These are phyloP conservation scores for Suillus bovinus DNA, from an alignment of 768 basidiomycete species.

Conservation along the genomic window DNA sequence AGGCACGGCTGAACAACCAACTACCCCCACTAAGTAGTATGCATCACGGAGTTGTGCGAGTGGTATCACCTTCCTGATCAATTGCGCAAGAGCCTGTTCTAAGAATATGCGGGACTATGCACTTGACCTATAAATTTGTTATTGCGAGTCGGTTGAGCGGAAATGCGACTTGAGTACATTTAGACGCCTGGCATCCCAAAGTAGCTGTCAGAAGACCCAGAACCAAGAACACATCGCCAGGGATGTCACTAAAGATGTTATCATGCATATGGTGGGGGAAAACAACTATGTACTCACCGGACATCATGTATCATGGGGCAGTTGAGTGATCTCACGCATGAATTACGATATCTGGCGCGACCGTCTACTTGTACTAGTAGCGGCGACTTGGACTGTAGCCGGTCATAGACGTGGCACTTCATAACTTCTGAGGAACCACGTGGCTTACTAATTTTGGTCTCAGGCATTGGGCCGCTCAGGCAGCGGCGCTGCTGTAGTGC, in stretches of 20 bases:
- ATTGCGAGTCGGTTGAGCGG: no score
- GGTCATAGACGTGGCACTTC: no score
- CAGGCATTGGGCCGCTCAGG: background rate
- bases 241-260: background rate
- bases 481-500: background rate
- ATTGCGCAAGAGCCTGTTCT: background rate
- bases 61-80: background rate
- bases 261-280: background rate
- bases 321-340: background rate
- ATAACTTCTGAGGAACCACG: slow-evolving; percentile 1
- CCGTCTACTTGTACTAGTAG: no score
- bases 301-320: background rate
- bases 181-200: background rate
- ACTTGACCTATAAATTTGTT: background rate
- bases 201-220: background rate
- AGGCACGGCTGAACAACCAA: background rate
- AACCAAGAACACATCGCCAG: background rate
- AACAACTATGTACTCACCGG: background rate
- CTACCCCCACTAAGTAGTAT: background rate
- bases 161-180: background rate
- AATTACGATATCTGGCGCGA: background rate
- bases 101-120: background rate
- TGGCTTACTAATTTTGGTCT: background rate
- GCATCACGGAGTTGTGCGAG: background rate
- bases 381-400: no score